These are phyloP conservation scores for Xylariaceae sp. DNA, from an alignment of 2,329 filamentous ascomycete species.

Conservation along the genomic window DNA sequence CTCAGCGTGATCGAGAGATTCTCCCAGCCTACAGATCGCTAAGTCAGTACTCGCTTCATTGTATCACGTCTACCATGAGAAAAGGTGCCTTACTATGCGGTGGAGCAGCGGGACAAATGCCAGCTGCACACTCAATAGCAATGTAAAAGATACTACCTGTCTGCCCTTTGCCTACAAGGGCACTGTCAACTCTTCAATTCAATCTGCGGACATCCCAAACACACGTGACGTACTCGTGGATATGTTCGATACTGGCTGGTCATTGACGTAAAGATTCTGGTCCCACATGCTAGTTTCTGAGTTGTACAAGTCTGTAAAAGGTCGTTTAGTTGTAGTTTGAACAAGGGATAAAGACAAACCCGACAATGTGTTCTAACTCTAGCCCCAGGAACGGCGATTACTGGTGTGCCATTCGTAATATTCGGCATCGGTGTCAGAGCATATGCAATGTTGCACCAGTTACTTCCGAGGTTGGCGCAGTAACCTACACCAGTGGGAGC, in stretches of 20 bases:
- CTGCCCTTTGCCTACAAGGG: slow-evolving; percentile 7
- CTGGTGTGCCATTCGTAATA: slow-evolving; percentile 1
- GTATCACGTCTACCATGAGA: neutral
- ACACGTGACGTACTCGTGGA: slow-evolving; percentile 10
- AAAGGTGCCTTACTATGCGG: slow-evolving; percentile 8
- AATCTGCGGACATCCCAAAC: neutral
- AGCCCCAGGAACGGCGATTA: slow-evolving; percentile 5
- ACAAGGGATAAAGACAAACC: neutral
- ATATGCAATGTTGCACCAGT: slow-evolving; percentile 23
- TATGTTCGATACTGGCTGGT: neutral
- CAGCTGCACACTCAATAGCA: slow-evolving; percentile 10
- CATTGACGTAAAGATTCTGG: slow-evolving; percentile 11
- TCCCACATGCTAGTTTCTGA: slow-evolving; percentile 9
- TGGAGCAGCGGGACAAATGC: slow-evolving; percentile 14
- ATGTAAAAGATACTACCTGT: slow-evolving; percentile 17
- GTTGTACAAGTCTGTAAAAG: slow-evolving; percentile 11
- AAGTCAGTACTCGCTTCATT: slow-evolving; percentile 1
- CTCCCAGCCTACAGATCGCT: slow-evolving; percentile 7
- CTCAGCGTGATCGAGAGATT: slow-evolving; percentile 10
- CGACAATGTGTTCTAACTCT: slow-evolving; percentile 16
- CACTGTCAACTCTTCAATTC: neutral
- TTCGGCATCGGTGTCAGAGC: slow-evolving; percentile 17
- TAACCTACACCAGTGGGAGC: slow-evolving; percentile 14
- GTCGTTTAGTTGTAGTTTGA: neutral
- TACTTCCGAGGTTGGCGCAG: slow-evolving; percentile 10